phyloP scores from a whole-genome alignment of 805 yeast species.

The Metschnikowia koreensis region DNA sequence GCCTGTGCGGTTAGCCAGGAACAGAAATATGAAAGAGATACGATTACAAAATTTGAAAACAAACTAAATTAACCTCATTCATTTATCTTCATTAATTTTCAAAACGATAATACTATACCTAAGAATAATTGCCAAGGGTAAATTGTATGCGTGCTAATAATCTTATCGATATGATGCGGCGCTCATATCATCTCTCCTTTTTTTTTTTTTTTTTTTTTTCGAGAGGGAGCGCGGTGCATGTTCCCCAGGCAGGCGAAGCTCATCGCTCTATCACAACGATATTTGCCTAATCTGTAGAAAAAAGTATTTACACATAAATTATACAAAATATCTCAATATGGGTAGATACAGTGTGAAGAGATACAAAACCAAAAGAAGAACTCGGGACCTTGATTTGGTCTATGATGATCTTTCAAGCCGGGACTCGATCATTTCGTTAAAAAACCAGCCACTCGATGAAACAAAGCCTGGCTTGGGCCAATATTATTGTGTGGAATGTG shows the following conservation, averaged over 20 bases:
- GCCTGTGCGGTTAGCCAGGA: too few relatives aligned
- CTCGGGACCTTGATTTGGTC: slow-evolving; percentile 80
- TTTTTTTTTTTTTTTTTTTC: neutral
- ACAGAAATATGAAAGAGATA: too few relatives aligned
- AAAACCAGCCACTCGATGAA: slow-evolving; percentile 86
- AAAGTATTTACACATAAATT: too few relatives aligned
- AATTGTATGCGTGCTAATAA: too few relatives aligned
- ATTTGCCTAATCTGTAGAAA: too few relatives aligned
- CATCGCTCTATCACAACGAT: neutral
- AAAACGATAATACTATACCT: too few relatives aligned
- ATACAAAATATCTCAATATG: slow-evolving; percentile 42
- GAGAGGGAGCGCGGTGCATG: slow-evolving; percentile 1
- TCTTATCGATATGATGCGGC: neutral
- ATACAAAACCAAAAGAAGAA: slow-evolving; percentile 87
- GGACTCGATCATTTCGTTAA: slow-evolving; percentile 60
- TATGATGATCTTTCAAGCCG: slow-evolving; percentile 67
- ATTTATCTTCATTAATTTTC: neutral
- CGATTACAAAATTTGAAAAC: too few relatives aligned
- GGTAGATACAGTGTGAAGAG: slow-evolving; percentile 84
- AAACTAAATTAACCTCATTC: too few relatives aligned
- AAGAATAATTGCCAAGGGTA: too few relatives aligned
- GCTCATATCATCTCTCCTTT: neutral
- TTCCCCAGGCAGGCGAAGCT: neutral
- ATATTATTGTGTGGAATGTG: slow-evolving; percentile 91
- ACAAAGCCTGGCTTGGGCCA: slow-evolving; percentile 93